A percentile compares a stretch with the other conserved stretches of the same genome.
Conservation (phyloP, 2,329 filamentous ascomycete genomes). For the Neofusicoccum parvum region DNA sequence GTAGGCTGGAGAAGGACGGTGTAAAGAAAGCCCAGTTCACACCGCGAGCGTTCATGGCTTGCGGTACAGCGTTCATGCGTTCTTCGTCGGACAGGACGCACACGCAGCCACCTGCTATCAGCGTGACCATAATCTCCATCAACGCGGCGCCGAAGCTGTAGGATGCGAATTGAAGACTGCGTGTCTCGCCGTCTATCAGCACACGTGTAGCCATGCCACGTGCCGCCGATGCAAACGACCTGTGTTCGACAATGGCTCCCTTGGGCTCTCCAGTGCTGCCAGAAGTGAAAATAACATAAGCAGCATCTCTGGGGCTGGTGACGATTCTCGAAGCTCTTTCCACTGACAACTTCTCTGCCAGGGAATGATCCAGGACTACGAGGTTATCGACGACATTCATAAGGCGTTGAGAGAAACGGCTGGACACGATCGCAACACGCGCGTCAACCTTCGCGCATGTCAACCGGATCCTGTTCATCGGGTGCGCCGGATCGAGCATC, state of each 20-base stretch:
- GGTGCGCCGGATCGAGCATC: slow-evolving; percentile 37
- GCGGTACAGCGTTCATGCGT: slow-evolving; percentile 31
- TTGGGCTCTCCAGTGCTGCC: slow-evolving; percentile 28
- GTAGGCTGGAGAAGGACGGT: slow-evolving; percentile 39
- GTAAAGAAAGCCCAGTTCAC: slow-evolving; percentile 38
- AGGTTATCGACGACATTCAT: not conserved
- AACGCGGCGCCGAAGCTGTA: slow-evolving; percentile 41
- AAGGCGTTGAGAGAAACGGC: not conserved
- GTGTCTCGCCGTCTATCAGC: slow-evolving; percentile 30
- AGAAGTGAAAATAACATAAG: slow-evolving; percentile 29
- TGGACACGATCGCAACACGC: slow-evolving; percentile 19
- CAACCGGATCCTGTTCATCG: slow-evolving; percentile 28
- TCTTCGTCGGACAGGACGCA: slow-evolving; percentile 48
- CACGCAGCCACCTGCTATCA: slow-evolving; percentile 36
- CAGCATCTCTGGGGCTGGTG: not conserved
- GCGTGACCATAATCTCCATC: slow-evolving; percentile 39
- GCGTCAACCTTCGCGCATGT: slow-evolving; percentile 24
- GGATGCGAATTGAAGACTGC: slow-evolving; percentile 41
- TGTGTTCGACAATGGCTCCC: slow-evolving; percentile 35
- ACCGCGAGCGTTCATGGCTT: no score
- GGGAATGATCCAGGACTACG: not conserved
- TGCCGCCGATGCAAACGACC: slow-evolving; percentile 31
- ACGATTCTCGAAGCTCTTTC: not conserved
- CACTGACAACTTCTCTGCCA: not conserved
- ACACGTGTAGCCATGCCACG: not conserved